These are phyloP conservation scores for Lactifluus pinguis DNA, from an alignment of 768 basidiomycete species.

Conservation along the genomic window DNA sequence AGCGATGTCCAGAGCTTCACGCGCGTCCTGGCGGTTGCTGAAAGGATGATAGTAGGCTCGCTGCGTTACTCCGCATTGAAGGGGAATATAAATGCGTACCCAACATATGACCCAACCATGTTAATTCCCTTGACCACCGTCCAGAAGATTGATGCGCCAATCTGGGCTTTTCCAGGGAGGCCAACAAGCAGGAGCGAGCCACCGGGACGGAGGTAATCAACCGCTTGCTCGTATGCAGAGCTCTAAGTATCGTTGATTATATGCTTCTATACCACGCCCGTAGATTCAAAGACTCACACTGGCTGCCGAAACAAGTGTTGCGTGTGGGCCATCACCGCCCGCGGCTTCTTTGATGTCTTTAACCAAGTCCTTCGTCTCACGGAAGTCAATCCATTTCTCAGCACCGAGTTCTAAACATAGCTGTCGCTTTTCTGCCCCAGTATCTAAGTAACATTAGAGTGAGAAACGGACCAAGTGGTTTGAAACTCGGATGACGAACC, in stretches of 20 bases:
- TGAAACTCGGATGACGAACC: slow-evolving; percentile 26
- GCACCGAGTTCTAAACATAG: slow-evolving; percentile 56
- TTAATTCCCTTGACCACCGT: slow-evolving; percentile 57
- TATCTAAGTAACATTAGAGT: slow-evolving; percentile 35
- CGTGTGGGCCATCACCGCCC: slow-evolving; percentile 65
- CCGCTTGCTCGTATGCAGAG: slow-evolving; percentile 42
- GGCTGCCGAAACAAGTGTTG: slow-evolving; percentile 53
- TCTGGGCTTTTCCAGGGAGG: slow-evolving; percentile 46
- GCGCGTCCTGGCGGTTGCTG: slow-evolving; percentile 76
- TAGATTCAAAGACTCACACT: slow-evolving; percentile 25
- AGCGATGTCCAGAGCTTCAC: slow-evolving; percentile 74
- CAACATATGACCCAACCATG: slow-evolving; percentile 40
- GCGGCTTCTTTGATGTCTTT: slow-evolving; percentile 53
- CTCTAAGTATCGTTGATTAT: slow-evolving; percentile 19
- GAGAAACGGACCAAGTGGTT: background rate
- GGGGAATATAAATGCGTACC: slow-evolving; percentile 16
- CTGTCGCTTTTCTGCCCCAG: slow-evolving; percentile 61
- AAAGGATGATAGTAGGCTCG: slow-evolving; percentile 18
- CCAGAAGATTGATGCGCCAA: slow-evolving; percentile 61
- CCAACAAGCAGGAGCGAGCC: slow-evolving; percentile 77
- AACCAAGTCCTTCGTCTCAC: slow-evolving; percentile 53
- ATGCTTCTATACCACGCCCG: slow-evolving; percentile 22
- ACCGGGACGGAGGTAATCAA: slow-evolving; percentile 66
- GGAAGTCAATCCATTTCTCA: slow-evolving; percentile 76
- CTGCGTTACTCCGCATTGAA: background rate